These are phyloP conservation scores for Penicillium egyptiacum DNA, from an alignment of 495 filamentous ascomycete species.

Conservation along the genomic window DNA sequence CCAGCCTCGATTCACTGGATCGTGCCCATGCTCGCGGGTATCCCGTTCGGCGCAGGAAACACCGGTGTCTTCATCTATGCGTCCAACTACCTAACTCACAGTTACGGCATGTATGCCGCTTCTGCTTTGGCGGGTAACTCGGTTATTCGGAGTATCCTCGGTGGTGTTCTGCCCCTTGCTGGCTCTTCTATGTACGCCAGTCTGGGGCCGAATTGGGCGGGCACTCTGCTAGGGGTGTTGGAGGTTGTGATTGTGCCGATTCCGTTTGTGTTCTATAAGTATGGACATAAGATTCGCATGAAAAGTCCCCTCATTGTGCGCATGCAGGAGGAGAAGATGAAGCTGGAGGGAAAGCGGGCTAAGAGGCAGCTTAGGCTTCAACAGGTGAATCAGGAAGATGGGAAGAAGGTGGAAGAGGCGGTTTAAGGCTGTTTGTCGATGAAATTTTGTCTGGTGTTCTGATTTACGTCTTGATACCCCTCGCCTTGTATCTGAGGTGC, in stretches of 20 bases:
- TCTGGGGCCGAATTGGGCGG: slow-evolving; percentile 77
- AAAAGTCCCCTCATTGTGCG: slow-evolving; percentile 63
- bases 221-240: slow-evolving; percentile 68
- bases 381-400: neutral
- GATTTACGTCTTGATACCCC: slow-evolving; percentile 17
- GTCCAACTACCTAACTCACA: slow-evolving; percentile 71
- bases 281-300: slow-evolving; percentile 66
- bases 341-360: slow-evolving; percentile 50
- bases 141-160: slow-evolving; percentile 65
- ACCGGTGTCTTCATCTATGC: slow-evolving; percentile 77
- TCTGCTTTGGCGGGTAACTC: slow-evolving; percentile 76
- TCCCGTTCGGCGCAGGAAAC: slow-evolving; percentile 80
- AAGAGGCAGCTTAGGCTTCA: slow-evolving; percentile 11
- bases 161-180: slow-evolving; percentile 71
- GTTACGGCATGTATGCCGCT: slow-evolving; percentile 77
- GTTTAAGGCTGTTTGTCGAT: neutral
- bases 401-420: slow-evolving; percentile 18
- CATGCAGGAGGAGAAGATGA: slow-evolving; percentile 70
- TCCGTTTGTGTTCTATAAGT: slow-evolving; percentile 75
- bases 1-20: slow-evolving; percentile 73
- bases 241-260: slow-evolving; percentile 74
- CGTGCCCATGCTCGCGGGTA: slow-evolving; percentile 69
- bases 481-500: slow-evolving; percentile 19
- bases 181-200: slow-evolving; percentile 68
- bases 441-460: slow-evolving; percentile 7